phyloP scores from a whole-genome alignment of 2,329 filamentous ascomycete genomes.

The Teratosphaeria viscida region DNA sequence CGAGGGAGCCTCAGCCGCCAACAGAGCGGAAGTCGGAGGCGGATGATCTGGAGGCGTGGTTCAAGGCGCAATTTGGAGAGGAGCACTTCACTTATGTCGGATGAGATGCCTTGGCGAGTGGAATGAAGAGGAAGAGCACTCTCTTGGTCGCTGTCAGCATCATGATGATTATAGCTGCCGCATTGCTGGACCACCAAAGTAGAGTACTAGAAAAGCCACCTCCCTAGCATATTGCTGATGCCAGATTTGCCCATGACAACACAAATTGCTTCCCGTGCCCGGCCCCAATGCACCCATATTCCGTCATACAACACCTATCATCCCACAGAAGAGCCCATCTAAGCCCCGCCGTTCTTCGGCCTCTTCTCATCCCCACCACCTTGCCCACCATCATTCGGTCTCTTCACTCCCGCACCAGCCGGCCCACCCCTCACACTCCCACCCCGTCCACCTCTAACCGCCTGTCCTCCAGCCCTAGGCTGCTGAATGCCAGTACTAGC shows the following conservation, averaged over 20 bases:
- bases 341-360: neutral
- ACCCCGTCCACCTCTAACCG: constrained; percentile 16
- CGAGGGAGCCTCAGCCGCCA: neutral
- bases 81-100: constrained; percentile 16
- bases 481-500: constrained; percentile 3
- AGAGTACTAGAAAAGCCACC: neutral
- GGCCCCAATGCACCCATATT: neutral
- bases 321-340: neutral
- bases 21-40: neutral
- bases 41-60: constrained; percentile 15
- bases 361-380: constrained; percentile 22
- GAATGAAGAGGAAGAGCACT: neutral
- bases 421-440: constrained; percentile 1
- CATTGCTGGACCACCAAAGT: neutral
- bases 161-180: neutral
- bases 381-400: constrained; percentile 22
- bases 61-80: constrained; percentile 17
- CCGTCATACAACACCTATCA: neutral
- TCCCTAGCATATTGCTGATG: neutral
- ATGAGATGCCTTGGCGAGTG: constrained; percentile 3
- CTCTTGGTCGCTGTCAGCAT: neutral
- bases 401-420: constrained; percentile 21
- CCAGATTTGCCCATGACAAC: neutral
- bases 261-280: neutral
- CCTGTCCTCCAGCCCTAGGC: constrained; percentile 11